Conservation (phyloP, 2,329 filamentous ascomycete genomes). For the Cylindrodendrum hubeiense region DNA sequence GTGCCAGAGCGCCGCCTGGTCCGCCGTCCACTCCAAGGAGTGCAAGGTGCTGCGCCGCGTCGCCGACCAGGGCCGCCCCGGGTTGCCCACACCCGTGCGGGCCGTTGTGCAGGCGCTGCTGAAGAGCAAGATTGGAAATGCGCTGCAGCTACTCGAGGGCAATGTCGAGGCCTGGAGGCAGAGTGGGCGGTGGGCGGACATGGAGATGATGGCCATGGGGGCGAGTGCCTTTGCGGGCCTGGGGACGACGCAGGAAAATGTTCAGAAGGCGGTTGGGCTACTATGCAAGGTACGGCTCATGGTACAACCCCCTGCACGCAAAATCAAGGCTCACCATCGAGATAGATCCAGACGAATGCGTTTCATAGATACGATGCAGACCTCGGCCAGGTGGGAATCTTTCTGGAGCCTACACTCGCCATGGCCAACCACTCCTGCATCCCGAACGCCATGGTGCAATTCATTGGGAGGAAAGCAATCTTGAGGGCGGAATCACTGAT, state of each 20-base stretch:
- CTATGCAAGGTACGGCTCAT: conserved; percentile 64
- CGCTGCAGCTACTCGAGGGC: conserved; percentile 58
- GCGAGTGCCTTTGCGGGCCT: conserved; percentile 57
- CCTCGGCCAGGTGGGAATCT: conserved; percentile 65
- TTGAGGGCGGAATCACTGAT: conserved; percentile 65
- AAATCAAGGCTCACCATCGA: conserved; percentile 4
- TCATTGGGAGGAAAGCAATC: conserved; percentile 63
- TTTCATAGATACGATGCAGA: conserved; percentile 69
- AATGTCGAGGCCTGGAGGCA: conserved; percentile 57
- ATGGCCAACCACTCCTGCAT: conserved; percentile 74
- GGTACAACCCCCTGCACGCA: background rate
- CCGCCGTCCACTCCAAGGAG: conserved; percentile 64
- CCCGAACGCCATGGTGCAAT: conserved; percentile 70
- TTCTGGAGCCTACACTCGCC: conserved; percentile 66
- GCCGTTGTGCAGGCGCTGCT: conserved; percentile 66
- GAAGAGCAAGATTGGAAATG: conserved; percentile 49
- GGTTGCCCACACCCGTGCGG: conserved; percentile 67
- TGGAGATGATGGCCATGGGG: conserved; percentile 61
- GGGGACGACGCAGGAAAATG: conserved; percentile 49
- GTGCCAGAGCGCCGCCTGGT: conserved; percentile 70
- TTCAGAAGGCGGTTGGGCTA: conserved; percentile 58
- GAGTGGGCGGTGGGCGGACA: conserved; percentile 57
- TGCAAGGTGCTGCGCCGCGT: conserved; percentile 60
- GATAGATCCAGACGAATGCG: conserved; percentile 71
- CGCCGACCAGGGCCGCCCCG: conserved; percentile 39